Base-by-base conservation (phyloP, 352 stramenopile genomes). In the Globisporangium polare region DNA sequence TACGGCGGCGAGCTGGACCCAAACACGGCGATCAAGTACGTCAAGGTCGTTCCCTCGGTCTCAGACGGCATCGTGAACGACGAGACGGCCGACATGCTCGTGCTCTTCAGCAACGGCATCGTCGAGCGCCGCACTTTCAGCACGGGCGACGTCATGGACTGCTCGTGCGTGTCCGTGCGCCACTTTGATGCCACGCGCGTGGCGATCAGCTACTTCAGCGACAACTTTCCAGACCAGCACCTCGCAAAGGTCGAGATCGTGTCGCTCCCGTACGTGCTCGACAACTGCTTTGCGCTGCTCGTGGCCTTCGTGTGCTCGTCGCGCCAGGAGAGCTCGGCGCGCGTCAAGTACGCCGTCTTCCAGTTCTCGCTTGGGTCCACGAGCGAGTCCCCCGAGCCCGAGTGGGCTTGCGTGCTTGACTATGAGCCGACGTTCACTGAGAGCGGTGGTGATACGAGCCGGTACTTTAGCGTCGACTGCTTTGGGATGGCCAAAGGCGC, bases 41-140 rank as follows among this genome's bases (percentile, higher is more conserved):
- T 87, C 31, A 76, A 77, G 27, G 66, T 86, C 20, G 63, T 90
- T 35, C 65, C 79, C 3, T 74, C 74, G 3, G 46, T 58, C 0
- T 41, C 64, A 10, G 63, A 66, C 6, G 69, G 53, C 6, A 4
- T 41, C 22, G 64, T 59, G 26, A 65, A 65, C 18, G 76, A 84
- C 6, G 72, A 80, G 9, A 77, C 58, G 12, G 69, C 82, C 0
- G 75, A 88, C 62, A 84, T 91, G 67, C 58, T 93, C 12, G 67
- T 93, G 31, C 58, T 93, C n/a, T 93, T 86, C 49, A 57, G 67
- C 41, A 83, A 86, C 35, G 81, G 83, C 12, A 69, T 83, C 39
- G 35, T 93, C 18, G 83, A 91, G 42, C 83, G 74, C 50, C 81
- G 81, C 7, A 77, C 79, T n/a, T 90, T 93, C 37, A 93, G 72